Evolutionary conservation across 345 rosid genomes (phyloP), one percentile per base, ranked within the genome.

Genomic region (Excoecaria cochinchinensis): DNA sequence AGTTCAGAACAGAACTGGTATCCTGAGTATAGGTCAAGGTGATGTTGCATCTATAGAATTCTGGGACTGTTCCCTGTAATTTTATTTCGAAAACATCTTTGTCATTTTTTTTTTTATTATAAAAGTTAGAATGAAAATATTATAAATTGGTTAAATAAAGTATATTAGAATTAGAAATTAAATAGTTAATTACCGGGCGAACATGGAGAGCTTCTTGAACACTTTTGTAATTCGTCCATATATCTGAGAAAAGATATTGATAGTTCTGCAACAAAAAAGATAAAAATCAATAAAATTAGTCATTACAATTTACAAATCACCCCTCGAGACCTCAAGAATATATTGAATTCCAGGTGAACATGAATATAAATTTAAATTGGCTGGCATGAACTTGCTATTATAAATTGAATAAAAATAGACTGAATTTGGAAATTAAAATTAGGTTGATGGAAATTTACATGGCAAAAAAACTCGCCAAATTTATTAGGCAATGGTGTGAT

Each of bases 161-260:
- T 31, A 31, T 31, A 31, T 31, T 2, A 31, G 31, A 53, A 3
- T 4, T 6, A 17, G 3, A 16, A 36, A 15, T 62, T 42, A 59
- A 31, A 2, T 31, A 31, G 16, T 59, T 60, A 11, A 11, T 60
- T 67, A 82, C 89, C 67, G 81, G 59, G 4, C 83, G 73, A 65
- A 73, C 67, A 10, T 77, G 68, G 21, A 84, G 79, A 53, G 81
- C 86, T 6, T 74, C 72, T 51, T 67, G 85, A 56, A 82, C 84
- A 46, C 63, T n/a, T 13, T 38, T 73, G 31, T 84, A 77, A 77
- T 86, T 84, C 11, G 87, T 84, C 89, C 89, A 86, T 4, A 50
- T 22, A 39, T 81, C 80, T 22, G 84, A 78, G 14, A 81, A 67
- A 16, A 76, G 47, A 19, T 81, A 82, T 61, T 78, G 79, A 76